Percentiles rank a stretch among this genome's conserved stretches.
Conservation (phyloP, 2,329 filamentous ascomycete genomes). For the Magnaporthales sp. region DNA sequence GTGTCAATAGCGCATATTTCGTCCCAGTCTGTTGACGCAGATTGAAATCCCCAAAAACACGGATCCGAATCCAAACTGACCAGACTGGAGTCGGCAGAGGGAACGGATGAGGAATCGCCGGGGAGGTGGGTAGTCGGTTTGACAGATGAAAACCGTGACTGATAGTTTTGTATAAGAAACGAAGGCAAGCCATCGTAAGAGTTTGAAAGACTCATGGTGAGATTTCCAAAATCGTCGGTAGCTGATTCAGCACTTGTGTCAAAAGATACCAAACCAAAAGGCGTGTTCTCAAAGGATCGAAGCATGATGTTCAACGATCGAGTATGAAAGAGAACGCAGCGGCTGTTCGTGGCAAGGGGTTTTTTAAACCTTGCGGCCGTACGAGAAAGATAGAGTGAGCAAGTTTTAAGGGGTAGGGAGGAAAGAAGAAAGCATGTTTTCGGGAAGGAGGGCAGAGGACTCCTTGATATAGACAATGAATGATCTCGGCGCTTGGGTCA, state of each 20-base stretch:
- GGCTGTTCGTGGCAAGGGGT: neutral
- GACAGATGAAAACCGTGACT: neutral
- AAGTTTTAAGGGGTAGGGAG: neutral
- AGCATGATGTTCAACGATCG: neutral
- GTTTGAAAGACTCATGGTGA: neutral
- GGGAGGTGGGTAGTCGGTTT: neutral
- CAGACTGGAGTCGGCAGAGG: neutral
- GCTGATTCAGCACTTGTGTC: neutral
- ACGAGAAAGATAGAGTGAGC: neutral
- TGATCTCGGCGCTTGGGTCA: too few species aligned
- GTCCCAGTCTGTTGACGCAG: neutral
- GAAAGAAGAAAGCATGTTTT: neutral
- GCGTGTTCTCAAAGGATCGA: neutral
- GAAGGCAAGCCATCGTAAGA: neutral
- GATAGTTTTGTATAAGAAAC: neutral
- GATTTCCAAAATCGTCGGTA: neutral
- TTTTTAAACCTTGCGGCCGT: neutral
- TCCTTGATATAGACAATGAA: too few species aligned
- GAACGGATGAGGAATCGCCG: neutral
- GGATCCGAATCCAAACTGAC: neutral
- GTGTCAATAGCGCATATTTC: neutral
- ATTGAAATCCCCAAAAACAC: neutral
- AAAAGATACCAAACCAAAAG: neutral
- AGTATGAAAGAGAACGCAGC: neutral
- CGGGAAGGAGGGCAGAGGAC: neutral